A percentile compares a stretch with the other conserved stretches of the same genome.
Evolutionary conservation across 495 filamentous ascomycete species (phyloP).

Genomic region (Beverwykella pulmonaria): DNA sequence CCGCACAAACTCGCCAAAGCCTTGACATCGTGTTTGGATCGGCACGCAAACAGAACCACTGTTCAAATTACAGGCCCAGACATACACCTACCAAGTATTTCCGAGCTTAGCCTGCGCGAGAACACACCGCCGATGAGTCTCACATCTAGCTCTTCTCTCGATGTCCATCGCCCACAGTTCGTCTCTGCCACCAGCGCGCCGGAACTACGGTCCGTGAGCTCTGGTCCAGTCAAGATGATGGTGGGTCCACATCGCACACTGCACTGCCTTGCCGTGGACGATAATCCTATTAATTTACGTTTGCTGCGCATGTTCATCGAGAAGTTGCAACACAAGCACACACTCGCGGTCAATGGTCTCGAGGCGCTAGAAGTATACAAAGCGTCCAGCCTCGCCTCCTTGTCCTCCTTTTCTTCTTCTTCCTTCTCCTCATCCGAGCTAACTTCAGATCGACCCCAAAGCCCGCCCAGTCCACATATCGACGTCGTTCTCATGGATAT

Average conservation of each 20-base stretch:
- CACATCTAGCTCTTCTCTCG: neutral
- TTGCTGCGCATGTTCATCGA: constrained; percentile 57
- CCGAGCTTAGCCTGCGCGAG: constrained; percentile 15
- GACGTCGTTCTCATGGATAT: constrained; percentile 66
- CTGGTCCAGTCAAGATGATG: neutral
- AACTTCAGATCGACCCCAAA: neutral
- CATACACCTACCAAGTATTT: neutral
- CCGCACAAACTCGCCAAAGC: constrained; percentile 35
- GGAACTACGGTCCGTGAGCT: constrained; percentile 4
- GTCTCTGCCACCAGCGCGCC: constrained; percentile 13
- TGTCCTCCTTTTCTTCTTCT: constrained; percentile 5
- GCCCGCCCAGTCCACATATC: constrained; percentile 41
- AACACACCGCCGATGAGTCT: neutral
- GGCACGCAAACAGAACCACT: constrained; percentile 3
- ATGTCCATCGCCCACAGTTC: constrained; percentile 2
- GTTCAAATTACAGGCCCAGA: neutral
- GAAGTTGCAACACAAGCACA: constrained; percentile 55
- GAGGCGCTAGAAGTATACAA: constrained; percentile 61
- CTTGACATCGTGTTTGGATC: constrained; percentile 26
- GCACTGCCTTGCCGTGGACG: constrained; percentile 67
- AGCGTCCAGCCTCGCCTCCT: no score
- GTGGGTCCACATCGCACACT: neutral
- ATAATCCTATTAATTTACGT: constrained; percentile 75
- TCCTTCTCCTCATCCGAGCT: neutral
- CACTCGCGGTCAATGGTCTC: constrained; percentile 61